phyloP scores from a whole-genome alignment of 805 yeast species.

The Saturnispora gosingensis region DNA sequence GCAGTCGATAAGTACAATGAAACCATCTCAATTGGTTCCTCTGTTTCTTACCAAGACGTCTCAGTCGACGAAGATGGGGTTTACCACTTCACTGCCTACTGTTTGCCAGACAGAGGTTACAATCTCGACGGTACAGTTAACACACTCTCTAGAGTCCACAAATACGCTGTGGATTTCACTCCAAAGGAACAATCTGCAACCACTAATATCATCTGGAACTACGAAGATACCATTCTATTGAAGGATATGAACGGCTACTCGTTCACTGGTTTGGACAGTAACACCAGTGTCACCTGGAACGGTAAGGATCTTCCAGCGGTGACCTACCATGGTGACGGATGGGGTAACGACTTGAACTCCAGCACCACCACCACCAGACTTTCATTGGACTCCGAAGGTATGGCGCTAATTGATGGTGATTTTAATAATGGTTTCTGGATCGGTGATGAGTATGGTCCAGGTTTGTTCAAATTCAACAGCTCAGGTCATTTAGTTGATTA shows the following conservation, averaged over 20 bases:
- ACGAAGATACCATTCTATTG: conserved; percentile 23
- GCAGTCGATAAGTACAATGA: conserved; percentile 24
- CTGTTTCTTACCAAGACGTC: conserved; percentile 21
- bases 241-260: conserved; percentile 24
- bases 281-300: conserved; percentile 18
- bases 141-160: conserved; percentile 21
- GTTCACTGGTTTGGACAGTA: conserved; percentile 26
- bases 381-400: conserved; percentile 25
- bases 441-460: conserved; percentile 29
- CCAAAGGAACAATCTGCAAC: conserved; percentile 17
- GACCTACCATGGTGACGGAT: conserved; percentile 25
- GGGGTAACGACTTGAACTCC: conserved; percentile 19
- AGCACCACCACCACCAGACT: conserved; percentile 19
- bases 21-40: conserved; percentile 28
- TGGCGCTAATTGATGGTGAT: conserved; percentile 23
- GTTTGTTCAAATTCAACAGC: conserved; percentile 21
- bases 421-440: conserved; percentile 27
- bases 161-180: conserved; percentile 19
- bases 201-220: conserved; percentile 21
- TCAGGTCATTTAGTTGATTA: conserved; percentile 21
- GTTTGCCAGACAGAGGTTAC: conserved; percentile 28
- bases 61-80: conserved; percentile 15
- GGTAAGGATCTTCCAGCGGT: conserved; percentile 24
- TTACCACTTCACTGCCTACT: conserved; percentile 23
- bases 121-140: conserved; percentile 27